Evolutionary conservation across 2,329 filamentous ascomycete genomes (phyloP), one percentile per base, ranked within the genome.

Genomic region (Colletotrichum sp.): DNA sequence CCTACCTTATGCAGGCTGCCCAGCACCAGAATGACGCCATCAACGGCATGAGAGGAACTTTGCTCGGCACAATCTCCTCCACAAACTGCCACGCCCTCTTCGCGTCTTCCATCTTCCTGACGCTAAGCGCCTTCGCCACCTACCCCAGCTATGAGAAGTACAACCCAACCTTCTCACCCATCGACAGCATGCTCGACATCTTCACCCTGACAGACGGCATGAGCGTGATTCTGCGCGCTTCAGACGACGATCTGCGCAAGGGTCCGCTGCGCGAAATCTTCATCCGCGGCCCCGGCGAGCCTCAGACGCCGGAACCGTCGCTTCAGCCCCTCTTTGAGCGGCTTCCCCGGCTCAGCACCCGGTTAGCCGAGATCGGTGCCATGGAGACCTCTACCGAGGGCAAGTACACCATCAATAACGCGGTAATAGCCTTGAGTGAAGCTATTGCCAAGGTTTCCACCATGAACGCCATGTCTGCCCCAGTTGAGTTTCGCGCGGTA

Each of bases 11-110:
- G 3, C 79, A 79, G 10, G 83, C 82, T 1, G 81, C 82, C 2
- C 81, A 83, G 24, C 83, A 84, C 36, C 83, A 84, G 56, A 82
- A 80, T 66, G 78, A 81, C n/a, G 81, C 83, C 24, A 79, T 83
- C 14, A 77, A 78, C 36, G 83, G 82, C 1, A 78, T 85, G 62
- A 80, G 83, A 1, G 73, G 69, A 14, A 77, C 71, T 3, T 73
- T 78, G 2, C 73, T 85, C 1, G 62, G 79, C 3, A 73, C 77
- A 5, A 78, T 84, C 28, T 80, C 71, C 6, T 76, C 79, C 2
- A 79, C 81, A 1, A 83, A 79, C 61, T 84, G 81, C 24, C 79
- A 83, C n/a, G 80, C 82, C 3, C 78, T 83, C 4, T 85, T 85
- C 70, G 73, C 82, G 4, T 79, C 83, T 2, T 80, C 83, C 0